Conservation (phyloP, 2,329 filamentous ascomycete genomes). For the Rutstroemia sydowiana region DNA sequence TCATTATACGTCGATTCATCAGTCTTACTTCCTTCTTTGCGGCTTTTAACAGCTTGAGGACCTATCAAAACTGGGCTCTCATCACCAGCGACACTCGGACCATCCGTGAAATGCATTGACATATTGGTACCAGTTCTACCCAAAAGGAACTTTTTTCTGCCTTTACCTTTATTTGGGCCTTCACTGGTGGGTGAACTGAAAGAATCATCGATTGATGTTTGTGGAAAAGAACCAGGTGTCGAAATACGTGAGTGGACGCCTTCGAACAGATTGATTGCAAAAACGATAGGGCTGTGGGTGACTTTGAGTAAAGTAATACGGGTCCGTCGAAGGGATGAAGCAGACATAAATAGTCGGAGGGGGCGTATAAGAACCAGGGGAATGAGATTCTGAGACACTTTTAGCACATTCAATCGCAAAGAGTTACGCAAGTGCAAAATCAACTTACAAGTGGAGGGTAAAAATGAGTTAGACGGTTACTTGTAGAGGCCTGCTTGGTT, state of each 20-base stretch:
- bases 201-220: constrained; percentile 1
- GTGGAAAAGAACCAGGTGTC: constrained; percentile 16
- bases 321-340: constrained; percentile 54
- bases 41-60: background rate
- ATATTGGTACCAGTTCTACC: constrained; percentile 14
- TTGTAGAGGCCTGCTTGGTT: constrained; percentile 51
- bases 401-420: background rate
- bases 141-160: constrained; percentile 12
- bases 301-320: constrained; percentile 56
- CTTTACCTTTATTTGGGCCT: constrained; percentile 4
- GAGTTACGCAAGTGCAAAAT: background rate
- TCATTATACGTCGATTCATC: background rate
- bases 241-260: constrained; percentile 28
- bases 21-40: background rate
- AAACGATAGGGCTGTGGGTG: constrained; percentile 62
- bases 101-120: constrained; percentile 15
- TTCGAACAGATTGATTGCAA: constrained; percentile 51
- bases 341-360: constrained; percentile 59
- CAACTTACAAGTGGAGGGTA: constrained; percentile 49
- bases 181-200: constrained; percentile 8
- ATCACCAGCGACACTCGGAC: constrained; percentile 1
- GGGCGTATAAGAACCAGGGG: constrained; percentile 66
- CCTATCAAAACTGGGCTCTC: constrained; percentile 6
- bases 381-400: constrained; percentile 51
- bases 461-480: constrained; percentile 62